Percentiles rank a stretch among this genome's conserved stretches.
Evolutionary conservation across 345 rosid species (phyloP).

Genomic region (Ceriops zippeliana): DNA sequence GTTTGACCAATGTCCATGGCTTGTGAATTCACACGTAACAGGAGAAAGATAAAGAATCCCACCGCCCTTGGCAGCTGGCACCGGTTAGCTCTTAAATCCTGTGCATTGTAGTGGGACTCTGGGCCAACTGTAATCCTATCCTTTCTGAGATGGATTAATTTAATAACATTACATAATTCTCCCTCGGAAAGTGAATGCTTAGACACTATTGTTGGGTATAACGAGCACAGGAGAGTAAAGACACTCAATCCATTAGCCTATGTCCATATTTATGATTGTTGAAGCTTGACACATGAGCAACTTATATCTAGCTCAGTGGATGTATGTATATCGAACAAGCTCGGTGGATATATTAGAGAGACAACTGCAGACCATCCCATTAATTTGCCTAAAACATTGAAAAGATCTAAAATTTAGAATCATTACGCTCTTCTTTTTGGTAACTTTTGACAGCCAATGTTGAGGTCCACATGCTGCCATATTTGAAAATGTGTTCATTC

Average conservation of each 20-base stretch:
- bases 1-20: constrained; percentile 13
- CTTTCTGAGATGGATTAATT: not conserved
- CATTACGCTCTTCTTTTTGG: too few relatives aligned
- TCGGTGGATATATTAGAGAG: not conserved
- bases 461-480: not conserved
- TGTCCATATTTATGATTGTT: too few relatives aligned
- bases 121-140: not conserved
- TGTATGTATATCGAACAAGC: too few relatives aligned
- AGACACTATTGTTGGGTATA: too few relatives aligned
- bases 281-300: too few relatives aligned
- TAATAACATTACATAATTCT: too few relatives aligned
- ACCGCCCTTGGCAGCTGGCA: not conserved
- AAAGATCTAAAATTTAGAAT: not conserved
- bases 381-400: not conserved
- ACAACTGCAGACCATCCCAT: not conserved
- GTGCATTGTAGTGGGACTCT: too few relatives aligned
- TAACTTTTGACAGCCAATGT: not conserved
- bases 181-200: too few relatives aligned
- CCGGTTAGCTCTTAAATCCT: too few relatives aligned
- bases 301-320: not conserved
- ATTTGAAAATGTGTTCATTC: not conserved
- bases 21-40: constrained; percentile 22
- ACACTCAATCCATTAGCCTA: too few relatives aligned
- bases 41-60: not conserved
- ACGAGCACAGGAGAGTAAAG: too few relatives aligned